These are phyloP conservation scores for Echeveria elegans DNA, from an alignment of 164 flowering plant species.

Conservation along the genomic window DNA sequence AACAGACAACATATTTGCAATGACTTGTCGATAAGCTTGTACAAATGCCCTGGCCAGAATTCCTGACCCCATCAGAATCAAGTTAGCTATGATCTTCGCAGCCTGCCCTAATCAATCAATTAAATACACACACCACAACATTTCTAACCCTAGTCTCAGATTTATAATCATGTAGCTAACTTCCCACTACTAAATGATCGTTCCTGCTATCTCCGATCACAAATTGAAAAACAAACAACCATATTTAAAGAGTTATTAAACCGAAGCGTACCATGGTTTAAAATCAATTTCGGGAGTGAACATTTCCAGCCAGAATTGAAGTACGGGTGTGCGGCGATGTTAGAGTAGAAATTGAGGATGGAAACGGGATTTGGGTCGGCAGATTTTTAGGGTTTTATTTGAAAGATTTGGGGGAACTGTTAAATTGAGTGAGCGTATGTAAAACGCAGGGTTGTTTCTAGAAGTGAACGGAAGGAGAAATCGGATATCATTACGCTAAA, in stretches of 20 bases:
- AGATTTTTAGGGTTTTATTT: no score
- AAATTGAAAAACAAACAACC: not conserved
- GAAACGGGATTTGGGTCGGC: no score
- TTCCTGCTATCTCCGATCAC: not conserved
- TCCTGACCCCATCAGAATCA: conserved; percentile 32
- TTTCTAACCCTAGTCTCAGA: not conserved
- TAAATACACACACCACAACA: not conserved
- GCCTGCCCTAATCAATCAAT: conserved; percentile 21
- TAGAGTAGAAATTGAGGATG: not conserved
- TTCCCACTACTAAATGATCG: not conserved
- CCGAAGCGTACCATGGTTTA: no score
- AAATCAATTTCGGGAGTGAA: no score
- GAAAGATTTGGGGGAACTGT: no score
- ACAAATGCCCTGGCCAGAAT: conserved; percentile 27
- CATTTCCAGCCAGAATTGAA: no score
- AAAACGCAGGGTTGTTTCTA: no score
- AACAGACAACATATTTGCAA: conserved; percentile 19
- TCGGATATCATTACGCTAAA: no score
- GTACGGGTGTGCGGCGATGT: no score
- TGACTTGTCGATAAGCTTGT: conserved; percentile 43
- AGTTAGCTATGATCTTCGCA: conserved; percentile 27
- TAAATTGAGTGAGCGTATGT: no score
- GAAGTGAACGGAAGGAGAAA: no score
- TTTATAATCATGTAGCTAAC: not conserved
- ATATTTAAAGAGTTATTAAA: not conserved